Conservation (phyloP, 805 yeast species). For the Candida cerambycidarum region DNA sequence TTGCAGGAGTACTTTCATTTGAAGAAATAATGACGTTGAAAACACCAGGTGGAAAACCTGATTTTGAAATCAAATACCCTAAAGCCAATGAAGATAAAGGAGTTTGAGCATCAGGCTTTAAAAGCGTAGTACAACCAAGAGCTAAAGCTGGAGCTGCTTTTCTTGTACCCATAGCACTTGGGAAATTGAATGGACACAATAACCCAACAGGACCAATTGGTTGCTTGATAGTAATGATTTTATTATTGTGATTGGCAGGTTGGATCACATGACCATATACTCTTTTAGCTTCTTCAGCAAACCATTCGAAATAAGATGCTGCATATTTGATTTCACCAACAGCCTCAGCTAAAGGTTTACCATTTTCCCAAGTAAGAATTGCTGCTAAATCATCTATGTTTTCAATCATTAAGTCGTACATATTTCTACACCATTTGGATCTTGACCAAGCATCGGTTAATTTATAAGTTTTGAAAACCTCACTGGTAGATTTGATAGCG, state of each 20-base stretch:
- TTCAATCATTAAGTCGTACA: conserved; percentile 52
- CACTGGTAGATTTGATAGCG: conserved; percentile 49
- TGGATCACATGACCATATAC: conserved; percentile 57
- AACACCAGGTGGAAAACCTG: conserved; percentile 61
- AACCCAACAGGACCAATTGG: conserved; percentile 66
- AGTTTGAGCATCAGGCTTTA: conserved; percentile 63
- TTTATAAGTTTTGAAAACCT: conserved; percentile 46
- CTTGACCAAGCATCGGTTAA: conserved; percentile 52
- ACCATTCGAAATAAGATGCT: conserved; percentile 50
- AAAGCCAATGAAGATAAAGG: conserved; percentile 61
- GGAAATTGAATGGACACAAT: conserved; percentile 69
- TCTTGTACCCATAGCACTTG: conserved; percentile 65
- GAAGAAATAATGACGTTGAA: conserved; percentile 51
- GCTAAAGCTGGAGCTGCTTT: conserved; percentile 66
- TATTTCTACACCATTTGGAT: conserved; percentile 48
- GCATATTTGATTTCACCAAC: conserved; percentile 57
- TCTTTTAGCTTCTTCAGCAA: conserved; percentile 56
- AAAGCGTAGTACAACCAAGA: conserved; percentile 61
- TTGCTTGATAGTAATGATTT: conserved; percentile 54
- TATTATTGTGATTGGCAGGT: conserved; percentile 49
- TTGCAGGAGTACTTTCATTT: conserved; percentile 49
- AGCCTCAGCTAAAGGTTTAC: conserved; percentile 55
- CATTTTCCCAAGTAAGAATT: conserved; percentile 59
- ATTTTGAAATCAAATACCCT: conserved; percentile 53
- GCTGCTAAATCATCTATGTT: conserved; percentile 58